Evolutionary conservation across 495 filamentous ascomycete genomes (phyloP), one percentile per base, ranked within the genome.

Genomic region (Lasiosphaeria ovina): DNA sequence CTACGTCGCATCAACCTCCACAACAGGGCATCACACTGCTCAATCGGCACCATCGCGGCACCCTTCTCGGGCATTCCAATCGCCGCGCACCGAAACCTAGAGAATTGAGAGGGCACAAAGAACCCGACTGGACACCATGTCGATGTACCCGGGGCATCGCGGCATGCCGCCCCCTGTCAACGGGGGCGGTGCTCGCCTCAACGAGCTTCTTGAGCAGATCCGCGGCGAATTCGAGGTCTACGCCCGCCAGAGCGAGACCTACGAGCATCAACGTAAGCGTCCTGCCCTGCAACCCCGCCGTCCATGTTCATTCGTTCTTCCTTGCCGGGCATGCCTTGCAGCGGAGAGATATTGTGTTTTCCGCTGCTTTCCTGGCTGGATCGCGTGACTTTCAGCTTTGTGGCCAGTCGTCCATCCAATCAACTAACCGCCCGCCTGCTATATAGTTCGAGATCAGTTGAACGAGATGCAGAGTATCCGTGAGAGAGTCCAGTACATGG

Each of bases 381-480:
- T 24, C 24, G 24, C 24, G 24, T 24, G 24, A 24, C 24, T 24
- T 24, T 24, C 24, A 24, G 24, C 24, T 24, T 24, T 24, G 0
- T 24, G 24, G 24, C 24, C 24, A 24, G 24, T 24, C 24, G 24
- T 24, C 24, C 24, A 24, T 24, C 24, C 24, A 24, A 24, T 24
- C 24, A 24, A 24, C 24, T 24, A 24, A 24, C 24, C 24, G 24
- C 24, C 24, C 24, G 24, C 24, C 24, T 24, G 24, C 2, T 24
- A 24, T 24, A 31, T 36, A 60, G 57, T 55, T 32, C 54, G 47
- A 44, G 48, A 48, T 4, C 94, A 98, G 70, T 85, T 96, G 58
- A 83, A 93, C 54, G 94, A 98, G 72, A 92, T 98, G 83, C 89
- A 96, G 64, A 80, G 95, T 71, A 90, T 98, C 51, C 85, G 92